These are phyloP conservation scores for Trichosporon inkin DNA, from an alignment of 1,284 basidiomycete species.

Conservation along the genomic window DNA sequence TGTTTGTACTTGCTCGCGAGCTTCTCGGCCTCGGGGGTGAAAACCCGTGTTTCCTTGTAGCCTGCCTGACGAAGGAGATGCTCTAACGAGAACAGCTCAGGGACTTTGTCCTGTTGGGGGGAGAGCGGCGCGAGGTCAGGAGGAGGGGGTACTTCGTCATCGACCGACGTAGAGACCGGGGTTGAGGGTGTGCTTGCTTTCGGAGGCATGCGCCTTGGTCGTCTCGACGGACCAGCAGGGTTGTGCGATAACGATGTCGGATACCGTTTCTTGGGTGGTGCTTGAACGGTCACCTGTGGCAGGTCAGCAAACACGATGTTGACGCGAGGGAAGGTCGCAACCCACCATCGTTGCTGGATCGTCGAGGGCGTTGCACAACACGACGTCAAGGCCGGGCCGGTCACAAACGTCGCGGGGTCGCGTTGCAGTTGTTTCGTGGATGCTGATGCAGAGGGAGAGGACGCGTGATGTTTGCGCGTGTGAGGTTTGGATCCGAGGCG, in stretches of 20 bases:
- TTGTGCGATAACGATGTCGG: slow-evolving; percentile 25
- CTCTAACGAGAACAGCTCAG: slow-evolving; percentile 61
- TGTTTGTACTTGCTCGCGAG: slow-evolving; percentile 22
- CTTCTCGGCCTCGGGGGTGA: slow-evolving; percentile 70
- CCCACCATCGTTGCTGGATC: slow-evolving; percentile 3
- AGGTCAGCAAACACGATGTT: background rate
- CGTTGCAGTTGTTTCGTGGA: background rate
- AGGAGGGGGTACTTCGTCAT: slow-evolving; percentile 27
- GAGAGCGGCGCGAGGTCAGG: slow-evolving; percentile 15
- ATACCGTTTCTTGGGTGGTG: slow-evolving; percentile 20
- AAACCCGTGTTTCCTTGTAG: slow-evolving; percentile 81
- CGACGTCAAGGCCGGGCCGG: background rate
- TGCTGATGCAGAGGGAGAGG: background rate
- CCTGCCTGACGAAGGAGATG: slow-evolving; percentile 77
- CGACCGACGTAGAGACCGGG: slow-evolving; percentile 21
- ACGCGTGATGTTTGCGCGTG: background rate
- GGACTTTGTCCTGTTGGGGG: slow-evolving; percentile 7
- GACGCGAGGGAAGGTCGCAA: background rate
- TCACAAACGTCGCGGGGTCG: too few species aligned
- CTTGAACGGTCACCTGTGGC: slow-evolving; percentile 1
- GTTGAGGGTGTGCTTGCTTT: background rate
- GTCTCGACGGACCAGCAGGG: slow-evolving; percentile 24
- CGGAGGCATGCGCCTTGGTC: slow-evolving; percentile 10
- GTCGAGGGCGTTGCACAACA: background rate
- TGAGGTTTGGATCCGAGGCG: background rate